phyloP scores from a whole-genome alignment of 1,139 yeast species.

The Geotrichum aggregatum region DNA sequence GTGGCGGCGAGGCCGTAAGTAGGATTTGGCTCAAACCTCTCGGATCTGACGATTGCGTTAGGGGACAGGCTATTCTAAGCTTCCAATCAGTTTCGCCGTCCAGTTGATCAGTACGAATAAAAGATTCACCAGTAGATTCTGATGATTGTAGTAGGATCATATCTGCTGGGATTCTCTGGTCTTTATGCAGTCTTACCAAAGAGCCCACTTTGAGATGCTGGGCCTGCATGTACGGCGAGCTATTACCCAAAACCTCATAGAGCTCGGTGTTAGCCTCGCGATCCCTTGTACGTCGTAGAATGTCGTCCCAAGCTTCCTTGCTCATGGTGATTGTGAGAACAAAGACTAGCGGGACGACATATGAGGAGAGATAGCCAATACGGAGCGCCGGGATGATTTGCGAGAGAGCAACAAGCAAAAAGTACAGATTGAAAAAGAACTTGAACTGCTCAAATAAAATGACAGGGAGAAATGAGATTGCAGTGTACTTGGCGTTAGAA shows the following conservation, averaged over 20 bases:
- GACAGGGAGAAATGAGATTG: slow-evolving; percentile 80
- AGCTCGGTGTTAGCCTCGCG: slow-evolving; percentile 79
- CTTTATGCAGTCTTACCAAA: slow-evolving; percentile 74
- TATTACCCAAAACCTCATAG: slow-evolving; percentile 57
- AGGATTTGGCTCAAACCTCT: slow-evolving; percentile 48
- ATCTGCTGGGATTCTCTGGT: slow-evolving; percentile 89
- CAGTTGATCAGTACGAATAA: slow-evolving; percentile 92
- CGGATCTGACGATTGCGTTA: slow-evolving; percentile 58
- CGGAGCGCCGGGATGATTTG: slow-evolving; percentile 88
- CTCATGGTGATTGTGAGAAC: slow-evolving; percentile 89
- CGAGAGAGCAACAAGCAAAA: slow-evolving; percentile 85
- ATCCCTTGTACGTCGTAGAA: slow-evolving; percentile 85
- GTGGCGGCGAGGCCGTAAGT: slow-evolving; percentile 70
- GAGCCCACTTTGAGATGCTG: slow-evolving; percentile 81
- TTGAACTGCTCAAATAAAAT: slow-evolving; percentile 93
- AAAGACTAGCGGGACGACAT: slow-evolving; percentile 89
- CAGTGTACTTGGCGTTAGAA: slow-evolving; percentile 91
- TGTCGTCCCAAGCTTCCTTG: slow-evolving; percentile 93
- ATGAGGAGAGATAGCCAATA: slow-evolving; percentile 89
- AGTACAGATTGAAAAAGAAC: slow-evolving; percentile 90
- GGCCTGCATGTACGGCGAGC: slow-evolving; percentile 46
- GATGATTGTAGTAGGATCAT: slow-evolving; percentile 78
- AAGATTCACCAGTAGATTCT: slow-evolving; percentile 78
- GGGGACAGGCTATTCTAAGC: slow-evolving; percentile 66
- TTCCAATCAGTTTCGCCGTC: slow-evolving; percentile 99